phyloP scores from a whole-genome alignment of 2,329 filamentous ascomycete species.

The Epichloe glyceriae region DNA sequence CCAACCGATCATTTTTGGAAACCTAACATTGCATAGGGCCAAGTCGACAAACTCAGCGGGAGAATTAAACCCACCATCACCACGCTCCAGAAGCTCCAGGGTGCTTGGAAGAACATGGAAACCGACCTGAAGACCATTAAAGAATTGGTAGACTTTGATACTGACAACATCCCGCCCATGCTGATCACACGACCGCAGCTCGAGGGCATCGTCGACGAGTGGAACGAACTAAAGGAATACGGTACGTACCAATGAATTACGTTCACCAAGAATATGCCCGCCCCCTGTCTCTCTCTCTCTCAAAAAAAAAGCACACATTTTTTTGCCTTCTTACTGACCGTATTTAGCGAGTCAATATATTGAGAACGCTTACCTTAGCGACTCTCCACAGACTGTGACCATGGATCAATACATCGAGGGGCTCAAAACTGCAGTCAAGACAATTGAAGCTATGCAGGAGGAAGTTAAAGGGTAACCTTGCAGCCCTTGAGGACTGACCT shows the following conservation, averaged over 20 bases:
- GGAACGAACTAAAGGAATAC: background rate
- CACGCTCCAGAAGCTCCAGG: background rate
- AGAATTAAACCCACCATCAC: background rate
- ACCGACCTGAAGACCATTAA: background rate
- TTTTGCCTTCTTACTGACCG: background rate
- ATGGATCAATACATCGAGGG: background rate
- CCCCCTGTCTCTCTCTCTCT: accelerated
- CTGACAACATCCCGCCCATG: constrained; percentile 1
- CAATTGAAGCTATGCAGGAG: background rate
- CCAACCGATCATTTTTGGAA: too few species aligned
- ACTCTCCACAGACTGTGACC: background rate
- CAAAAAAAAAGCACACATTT: background rate
- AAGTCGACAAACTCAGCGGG: background rate
- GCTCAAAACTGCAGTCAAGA: background rate
- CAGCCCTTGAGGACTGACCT: background rate
- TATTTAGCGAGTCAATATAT: background rate
- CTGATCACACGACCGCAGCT: background rate
- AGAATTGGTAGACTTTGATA: background rate
- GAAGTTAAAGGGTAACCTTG: background rate
- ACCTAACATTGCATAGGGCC: background rate
- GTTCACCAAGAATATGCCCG: too few species aligned
- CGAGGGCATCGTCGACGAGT: background rate
- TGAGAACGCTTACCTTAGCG: background rate
- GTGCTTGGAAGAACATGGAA: constrained; percentile 1
- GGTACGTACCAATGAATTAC: background rate